A percentile compares a stretch with the other conserved stretches of the same genome.
Conservation (phyloP, 1,284 basidiomycete species). For the Pascua guehoae region DNA sequence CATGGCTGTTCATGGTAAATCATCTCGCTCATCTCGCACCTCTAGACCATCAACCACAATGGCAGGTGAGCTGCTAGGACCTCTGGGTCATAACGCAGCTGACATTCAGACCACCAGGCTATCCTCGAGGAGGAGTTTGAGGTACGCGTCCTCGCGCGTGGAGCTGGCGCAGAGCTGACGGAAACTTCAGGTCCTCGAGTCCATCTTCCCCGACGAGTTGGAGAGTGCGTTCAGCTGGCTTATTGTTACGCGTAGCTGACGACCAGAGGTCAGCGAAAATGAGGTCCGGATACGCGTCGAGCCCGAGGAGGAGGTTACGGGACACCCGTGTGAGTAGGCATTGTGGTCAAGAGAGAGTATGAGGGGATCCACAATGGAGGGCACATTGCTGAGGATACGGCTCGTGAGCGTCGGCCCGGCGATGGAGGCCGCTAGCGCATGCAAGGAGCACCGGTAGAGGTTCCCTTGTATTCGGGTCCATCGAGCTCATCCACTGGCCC, state of each 20-base stretch:
- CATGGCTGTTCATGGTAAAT: no score
- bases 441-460: no score
- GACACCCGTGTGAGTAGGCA: constrained; percentile 26
- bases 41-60: neutral
- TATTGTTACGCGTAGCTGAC: constrained; percentile 53
- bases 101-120: constrained; percentile 47
- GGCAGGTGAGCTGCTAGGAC: neutral
- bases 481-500: no score
- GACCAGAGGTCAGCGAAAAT: constrained; percentile 75
- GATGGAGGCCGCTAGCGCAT: no score
- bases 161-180: neutral
- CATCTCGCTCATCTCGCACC: no score
- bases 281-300: constrained; percentile 81
- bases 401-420: no score
- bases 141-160: constrained; percentile 53
- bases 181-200: constrained; percentile 73
- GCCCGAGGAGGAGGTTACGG: constrained; percentile 65
- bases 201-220: constrained; percentile 91
- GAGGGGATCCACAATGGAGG: no score
- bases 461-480: no score
- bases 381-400: no score
- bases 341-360: no score
- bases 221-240: constrained; percentile 64
- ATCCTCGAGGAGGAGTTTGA: constrained; percentile 75
- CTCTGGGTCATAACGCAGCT: neutral